Percentiles rank a stretch among this genome's conserved stretches.
phyloP scores from a whole-genome alignment of 2,329 filamentous ascomycete species.

The Aspergillus pseudoglaucus region DNA sequence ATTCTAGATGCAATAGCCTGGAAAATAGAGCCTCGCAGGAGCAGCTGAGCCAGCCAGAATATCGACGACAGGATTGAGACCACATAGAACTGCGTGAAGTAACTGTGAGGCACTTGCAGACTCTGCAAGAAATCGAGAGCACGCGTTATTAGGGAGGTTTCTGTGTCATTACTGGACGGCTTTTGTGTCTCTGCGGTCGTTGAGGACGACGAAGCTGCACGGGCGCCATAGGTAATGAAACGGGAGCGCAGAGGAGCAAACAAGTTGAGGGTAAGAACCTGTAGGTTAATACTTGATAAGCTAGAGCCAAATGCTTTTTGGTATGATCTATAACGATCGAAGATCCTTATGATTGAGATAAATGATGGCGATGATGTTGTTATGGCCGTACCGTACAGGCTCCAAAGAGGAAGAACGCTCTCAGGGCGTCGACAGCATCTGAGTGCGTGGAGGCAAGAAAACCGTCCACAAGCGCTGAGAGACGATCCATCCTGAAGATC shows the following conservation, averaged over 20 bases:
- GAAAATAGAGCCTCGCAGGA: slow-evolving; percentile 50
- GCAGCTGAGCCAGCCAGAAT: slow-evolving; percentile 66
- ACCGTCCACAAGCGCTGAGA: slow-evolving; percentile 8
- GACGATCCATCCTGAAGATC: slow-evolving; percentile 8
- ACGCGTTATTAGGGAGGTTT: slow-evolving; percentile 7
- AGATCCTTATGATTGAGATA: neutral
- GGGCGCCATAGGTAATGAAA: slow-evolving; percentile 57
- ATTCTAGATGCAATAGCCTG: slow-evolving; percentile 40
- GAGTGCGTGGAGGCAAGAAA: slow-evolving; percentile 15
- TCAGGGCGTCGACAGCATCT: slow-evolving; percentile 29
- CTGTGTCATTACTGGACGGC: slow-evolving; percentile 7
- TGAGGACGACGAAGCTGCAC: slow-evolving; percentile 31
- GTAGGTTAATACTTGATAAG: neutral
- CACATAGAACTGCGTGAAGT: slow-evolving; percentile 85
- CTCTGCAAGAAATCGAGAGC: slow-evolving; percentile 47
- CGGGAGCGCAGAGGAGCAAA: slow-evolving; percentile 47
- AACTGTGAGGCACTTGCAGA: slow-evolving; percentile 71
- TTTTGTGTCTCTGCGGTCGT: slow-evolving; percentile 9
- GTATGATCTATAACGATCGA: neutral
- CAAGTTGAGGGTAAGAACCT: slow-evolving; percentile 35
- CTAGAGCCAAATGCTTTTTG: slow-evolving; percentile 38
- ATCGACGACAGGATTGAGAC: slow-evolving; percentile 61
- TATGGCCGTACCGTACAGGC: slow-evolving; percentile 30
- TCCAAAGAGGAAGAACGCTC: slow-evolving; percentile 32
- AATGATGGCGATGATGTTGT: neutral